These are phyloP conservation scores for Coemansia sp. DNA, from an alignment of 192 early-diverging fungal species.

Conservation along the genomic window DNA sequence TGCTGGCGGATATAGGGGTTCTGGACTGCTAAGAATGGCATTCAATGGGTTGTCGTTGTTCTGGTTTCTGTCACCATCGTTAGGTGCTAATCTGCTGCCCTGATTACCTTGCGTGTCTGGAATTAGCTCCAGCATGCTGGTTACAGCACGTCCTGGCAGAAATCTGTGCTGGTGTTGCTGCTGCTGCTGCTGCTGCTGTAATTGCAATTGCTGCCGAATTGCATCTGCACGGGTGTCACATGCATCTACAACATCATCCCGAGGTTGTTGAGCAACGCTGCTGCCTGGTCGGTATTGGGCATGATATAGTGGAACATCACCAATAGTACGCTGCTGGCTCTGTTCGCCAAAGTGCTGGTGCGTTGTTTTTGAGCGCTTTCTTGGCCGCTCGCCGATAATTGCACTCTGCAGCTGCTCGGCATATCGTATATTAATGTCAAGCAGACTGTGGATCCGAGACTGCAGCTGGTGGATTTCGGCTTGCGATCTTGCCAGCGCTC, in stretches of 20 bases:
- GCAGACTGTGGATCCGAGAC: constrained; percentile 21
- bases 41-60: no score
- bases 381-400: constrained; percentile 12
- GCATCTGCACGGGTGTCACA: neutral
- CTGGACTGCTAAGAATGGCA: no score
- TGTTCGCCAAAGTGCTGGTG: neutral
- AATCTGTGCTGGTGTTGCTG: neutral
- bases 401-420: constrained; percentile 42
- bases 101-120: no score
- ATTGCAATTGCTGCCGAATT: neutral
- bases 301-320: neutral
- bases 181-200: constrained; percentile 11
- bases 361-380: constrained; percentile 8
- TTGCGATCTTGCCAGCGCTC: constrained; percentile 18
- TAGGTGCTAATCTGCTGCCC: no score
- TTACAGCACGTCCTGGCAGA: neutral
- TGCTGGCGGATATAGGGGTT: neutral
- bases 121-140: no score
- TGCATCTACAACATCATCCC: neutral
- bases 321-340: neutral
- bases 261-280: neutral
- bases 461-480: constrained; percentile 30
- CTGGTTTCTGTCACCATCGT: no score
- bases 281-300: neutral
- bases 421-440: constrained; percentile 38